Percentiles rank a stretch among this genome's conserved stretches.
Evolutionary conservation across 225 moss, liverwort and hornwort species (phyloP).

Genomic region (Sphagnum contortum): DNA sequence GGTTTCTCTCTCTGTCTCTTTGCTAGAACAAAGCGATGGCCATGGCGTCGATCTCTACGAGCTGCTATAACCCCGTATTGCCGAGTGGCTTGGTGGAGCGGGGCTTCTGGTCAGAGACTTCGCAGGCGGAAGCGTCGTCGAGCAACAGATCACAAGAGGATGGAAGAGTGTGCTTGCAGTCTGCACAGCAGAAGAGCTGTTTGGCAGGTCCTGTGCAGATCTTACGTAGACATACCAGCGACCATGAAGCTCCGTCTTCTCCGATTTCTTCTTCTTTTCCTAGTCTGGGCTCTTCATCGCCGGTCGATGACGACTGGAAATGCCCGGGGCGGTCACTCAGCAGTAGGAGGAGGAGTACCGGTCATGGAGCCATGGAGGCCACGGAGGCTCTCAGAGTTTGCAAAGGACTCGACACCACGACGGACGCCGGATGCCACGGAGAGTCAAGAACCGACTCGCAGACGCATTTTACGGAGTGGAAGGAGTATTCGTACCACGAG

Average conservation of each 20-base stretch:
- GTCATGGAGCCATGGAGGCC: too few relatives aligned
- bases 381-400: conserved; percentile 18
- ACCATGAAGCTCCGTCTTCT: conserved; percentile 17
- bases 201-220: conserved; percentile 11
- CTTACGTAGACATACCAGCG: conserved; percentile 21
- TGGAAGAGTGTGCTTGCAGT: conserved; percentile 17
- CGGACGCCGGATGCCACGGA: conserved; percentile 35
- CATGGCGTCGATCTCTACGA: conserved; percentile 32
- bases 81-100: conserved; percentile 34
- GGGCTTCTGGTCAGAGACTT: conserved; percentile 24
- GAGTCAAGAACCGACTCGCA: conserved; percentile 60
- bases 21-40: background rate
- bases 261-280: conserved; percentile 7
- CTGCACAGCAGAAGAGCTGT: conserved; percentile 7
- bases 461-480: conserved; percentile 37
- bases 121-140: conserved; percentile 33
- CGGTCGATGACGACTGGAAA: conserved; percentile 47
- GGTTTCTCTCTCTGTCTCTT: background rate
- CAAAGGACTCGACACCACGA: conserved; percentile 8
- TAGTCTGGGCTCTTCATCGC: conserved; percentile 5
- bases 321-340: conserved; percentile 22
- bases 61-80: conserved; percentile 5
- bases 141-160: conserved; percentile 13
- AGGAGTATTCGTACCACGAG: conserved; percentile 48
- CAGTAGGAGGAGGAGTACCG: background rate